phyloP scores from a whole-genome alignment of 148 eudicot genomes.

The Beta vulgaris region DNA sequence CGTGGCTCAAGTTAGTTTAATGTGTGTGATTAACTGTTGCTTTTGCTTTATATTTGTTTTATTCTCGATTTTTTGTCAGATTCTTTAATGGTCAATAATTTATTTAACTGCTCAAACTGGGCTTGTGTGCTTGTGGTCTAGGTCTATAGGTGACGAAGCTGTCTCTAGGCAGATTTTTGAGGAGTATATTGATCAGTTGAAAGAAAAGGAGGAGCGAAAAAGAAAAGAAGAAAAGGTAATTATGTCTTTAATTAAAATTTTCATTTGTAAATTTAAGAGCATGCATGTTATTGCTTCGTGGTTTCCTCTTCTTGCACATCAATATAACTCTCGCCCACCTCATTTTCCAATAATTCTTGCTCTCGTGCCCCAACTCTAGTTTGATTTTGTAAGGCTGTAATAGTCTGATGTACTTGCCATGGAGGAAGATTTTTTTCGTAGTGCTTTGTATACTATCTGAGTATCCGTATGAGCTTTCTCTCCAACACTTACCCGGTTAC shows the following conservation, averaged over 20 bases:
- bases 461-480: too few species aligned
- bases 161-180: constrained; percentile 62
- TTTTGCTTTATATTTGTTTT: not conserved
- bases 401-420: too few species aligned
- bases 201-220: constrained; percentile 72
- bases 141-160: constrained; percentile 63
- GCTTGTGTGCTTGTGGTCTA: constrained; percentile 29
- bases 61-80: not conserved
- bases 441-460: too few species aligned
- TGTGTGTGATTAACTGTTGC: constrained; percentile 3
- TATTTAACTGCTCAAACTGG: not conserved
- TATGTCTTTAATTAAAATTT: not conserved
- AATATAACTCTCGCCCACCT: not conserved
- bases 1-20: not conserved
- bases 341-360: not conserved
- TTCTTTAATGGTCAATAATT: constrained; percentile 7
- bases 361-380: too few species aligned
- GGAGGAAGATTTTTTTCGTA: too few species aligned
- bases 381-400: too few species aligned
- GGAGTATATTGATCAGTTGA: constrained; percentile 54
- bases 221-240: constrained; percentile 89
- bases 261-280: not conserved
- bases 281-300: too few species aligned
- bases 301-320: not conserved
- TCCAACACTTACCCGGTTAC: too few species aligned